These are phyloP conservation scores for Nepenthes gracilis DNA, from an alignment of 148 eudicot species.

Conservation along the genomic window DNA sequence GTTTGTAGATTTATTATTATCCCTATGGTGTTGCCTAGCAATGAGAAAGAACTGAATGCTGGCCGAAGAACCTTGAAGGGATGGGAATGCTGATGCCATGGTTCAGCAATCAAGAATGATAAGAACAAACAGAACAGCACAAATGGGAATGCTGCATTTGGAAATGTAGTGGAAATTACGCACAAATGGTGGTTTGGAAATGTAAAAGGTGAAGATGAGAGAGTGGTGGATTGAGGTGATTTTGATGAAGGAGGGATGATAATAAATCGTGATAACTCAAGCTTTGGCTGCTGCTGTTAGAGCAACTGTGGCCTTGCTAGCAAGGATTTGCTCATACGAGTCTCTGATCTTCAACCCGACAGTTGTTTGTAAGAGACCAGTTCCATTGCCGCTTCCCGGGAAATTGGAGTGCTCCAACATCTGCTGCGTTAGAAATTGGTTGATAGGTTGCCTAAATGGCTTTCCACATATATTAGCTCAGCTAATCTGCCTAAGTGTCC, in stretches of 20 bases:
- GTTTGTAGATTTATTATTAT: no score
- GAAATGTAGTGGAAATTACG: no score
- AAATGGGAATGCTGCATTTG: no score
- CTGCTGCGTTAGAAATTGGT: constrained; percentile 96
- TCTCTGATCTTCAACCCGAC: constrained; percentile 96
- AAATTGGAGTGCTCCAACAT: constrained; percentile 91
- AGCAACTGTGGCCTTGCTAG: constrained; percentile 39
- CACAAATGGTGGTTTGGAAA: no score
- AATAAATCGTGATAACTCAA: constrained; percentile 6
- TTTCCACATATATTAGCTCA: constrained; percentile 89
- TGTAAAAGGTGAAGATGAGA: no score
- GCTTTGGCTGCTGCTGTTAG: constrained; percentile 49
- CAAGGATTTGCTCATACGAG: constrained; percentile 67
- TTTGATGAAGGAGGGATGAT: not conserved
- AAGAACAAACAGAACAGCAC: no score
- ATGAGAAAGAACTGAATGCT: no score
- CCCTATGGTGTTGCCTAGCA: no score
- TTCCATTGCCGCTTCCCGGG: constrained; percentile 97
- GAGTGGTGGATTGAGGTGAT: not conserved
- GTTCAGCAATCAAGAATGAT: no score
- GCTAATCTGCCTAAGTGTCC: constrained; percentile 97
- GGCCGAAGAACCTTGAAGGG: no score
- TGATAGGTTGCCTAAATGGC: constrained; percentile 94
- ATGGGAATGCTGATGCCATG: no score
- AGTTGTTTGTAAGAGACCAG: constrained; percentile 94